These are phyloP conservation scores for Diplodia intermedia DNA, from an alignment of 2,329 filamentous ascomycete species.

Conservation along the genomic window DNA sequence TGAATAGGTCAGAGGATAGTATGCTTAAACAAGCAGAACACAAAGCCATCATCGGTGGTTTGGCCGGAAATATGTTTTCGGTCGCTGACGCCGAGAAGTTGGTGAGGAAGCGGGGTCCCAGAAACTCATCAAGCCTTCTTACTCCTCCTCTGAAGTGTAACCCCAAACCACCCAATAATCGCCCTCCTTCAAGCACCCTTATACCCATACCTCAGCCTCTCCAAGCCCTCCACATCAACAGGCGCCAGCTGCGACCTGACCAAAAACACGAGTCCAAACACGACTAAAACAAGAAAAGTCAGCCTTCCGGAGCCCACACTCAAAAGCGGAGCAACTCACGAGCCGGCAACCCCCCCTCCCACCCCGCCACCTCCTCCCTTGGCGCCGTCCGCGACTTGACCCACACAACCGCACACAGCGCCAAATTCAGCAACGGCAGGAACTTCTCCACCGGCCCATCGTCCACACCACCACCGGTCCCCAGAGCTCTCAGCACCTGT, in stretches of 20 bases:
- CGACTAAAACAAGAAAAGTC: conserved; percentile 47
- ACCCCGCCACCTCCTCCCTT: conserved; percentile 40
- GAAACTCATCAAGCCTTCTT: not conserved
- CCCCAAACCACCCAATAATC: not conserved
- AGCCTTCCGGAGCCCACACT: not conserved
- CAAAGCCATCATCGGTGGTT: not conserved
- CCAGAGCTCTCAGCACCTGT: not conserved
- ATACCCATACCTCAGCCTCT: conserved; percentile 31
- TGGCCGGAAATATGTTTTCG: not conserved
- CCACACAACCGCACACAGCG: conserved; percentile 60
- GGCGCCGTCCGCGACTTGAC: conserved; percentile 38
- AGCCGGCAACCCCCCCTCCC: conserved; percentile 49
- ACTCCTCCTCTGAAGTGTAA: not conserved
- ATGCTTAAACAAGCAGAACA: not conserved
- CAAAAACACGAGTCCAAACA: conserved; percentile 67
- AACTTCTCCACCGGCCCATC: conserved; percentile 62
- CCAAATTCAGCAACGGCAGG: conserved; percentile 66
- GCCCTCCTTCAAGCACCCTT: conserved; percentile 20
- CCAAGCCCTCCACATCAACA: conserved; percentile 64
- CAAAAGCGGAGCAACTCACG: conserved; percentile 46
- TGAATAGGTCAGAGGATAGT: no score
- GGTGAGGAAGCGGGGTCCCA: not conserved
- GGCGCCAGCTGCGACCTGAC: conserved; percentile 71
- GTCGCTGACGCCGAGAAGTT: not conserved
- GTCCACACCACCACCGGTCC: not conserved